Evolutionary conservation across 2,329 filamentous ascomycete species (phyloP).

Genomic region (Botrytis byssoidea): DNA sequence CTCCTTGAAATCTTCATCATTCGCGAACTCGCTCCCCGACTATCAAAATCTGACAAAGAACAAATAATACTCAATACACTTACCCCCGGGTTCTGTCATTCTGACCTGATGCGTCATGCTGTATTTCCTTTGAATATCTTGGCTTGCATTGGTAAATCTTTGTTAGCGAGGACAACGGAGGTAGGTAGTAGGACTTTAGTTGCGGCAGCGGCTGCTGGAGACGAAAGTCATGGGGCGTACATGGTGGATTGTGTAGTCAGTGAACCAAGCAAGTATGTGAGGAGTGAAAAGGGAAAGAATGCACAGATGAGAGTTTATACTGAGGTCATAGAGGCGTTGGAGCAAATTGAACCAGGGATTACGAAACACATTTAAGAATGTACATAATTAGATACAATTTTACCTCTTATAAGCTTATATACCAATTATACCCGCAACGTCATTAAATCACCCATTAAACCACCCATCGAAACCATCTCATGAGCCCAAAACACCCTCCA

Average conservation of each 20-base stretch:
- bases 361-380: slow-evolving; percentile 25
- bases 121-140: slow-evolving; percentile 31
- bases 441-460: neutral
- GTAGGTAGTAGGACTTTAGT: slow-evolving; percentile 40
- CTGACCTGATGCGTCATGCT: slow-evolving; percentile 38
- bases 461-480: neutral
- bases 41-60: slow-evolving; percentile 29
- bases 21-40: slow-evolving; percentile 37
- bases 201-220: slow-evolving; percentile 35
- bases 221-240: slow-evolving; percentile 38
- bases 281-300: slow-evolving; percentile 42
- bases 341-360: slow-evolving; percentile 45
- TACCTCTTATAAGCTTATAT: neutral
- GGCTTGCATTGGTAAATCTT: slow-evolving; percentile 29
- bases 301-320: slow-evolving; percentile 43
- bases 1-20: slow-evolving; percentile 39
- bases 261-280: slow-evolving; percentile 39
- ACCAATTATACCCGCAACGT: neutral
- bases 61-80: slow-evolving; percentile 40
- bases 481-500: neutral
- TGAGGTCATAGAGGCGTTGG: slow-evolving; percentile 46
- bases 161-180: slow-evolving; percentile 38
- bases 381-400: neutral
- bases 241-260: slow-evolving; percentile 34
- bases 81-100: slow-evolving; percentile 40